Evolutionary conservation across 352 stramenopile species (phyloP).

Genomic region (Aphanomyces cochlioides): DNA sequence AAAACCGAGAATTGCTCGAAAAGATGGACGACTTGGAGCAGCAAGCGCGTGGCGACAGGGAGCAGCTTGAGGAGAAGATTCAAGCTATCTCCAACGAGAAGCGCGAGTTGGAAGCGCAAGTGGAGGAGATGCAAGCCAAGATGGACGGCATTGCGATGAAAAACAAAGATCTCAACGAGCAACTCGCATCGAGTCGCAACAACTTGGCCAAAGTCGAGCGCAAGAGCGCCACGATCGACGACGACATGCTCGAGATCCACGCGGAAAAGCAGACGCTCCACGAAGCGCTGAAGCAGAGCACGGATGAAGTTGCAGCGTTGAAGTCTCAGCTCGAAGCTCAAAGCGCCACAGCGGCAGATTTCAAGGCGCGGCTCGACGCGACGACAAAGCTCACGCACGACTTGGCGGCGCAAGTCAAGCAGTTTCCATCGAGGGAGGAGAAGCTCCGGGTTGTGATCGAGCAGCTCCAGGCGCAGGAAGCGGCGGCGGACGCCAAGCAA

Average conservation of each 20-base stretch:
- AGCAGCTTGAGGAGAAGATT: background rate
- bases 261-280: background rate
- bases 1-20: background rate
- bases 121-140: background rate
- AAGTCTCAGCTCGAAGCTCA: background rate
- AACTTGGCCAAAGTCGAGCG: background rate
- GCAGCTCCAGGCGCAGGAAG: background rate
- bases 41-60: background rate
- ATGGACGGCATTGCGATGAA: background rate
- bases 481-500: background rate
- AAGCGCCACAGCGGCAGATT: background rate
- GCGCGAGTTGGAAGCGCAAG: background rate
- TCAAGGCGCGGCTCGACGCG: background rate
- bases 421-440: background rate
- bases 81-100: background rate
- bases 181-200: background rate
- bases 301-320: background rate
- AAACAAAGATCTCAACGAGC: background rate
- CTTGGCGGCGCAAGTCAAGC: slow-evolving; percentile 12
- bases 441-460: slow-evolving; percentile 4
- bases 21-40: background rate
- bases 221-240: background rate
- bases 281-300: background rate
- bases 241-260: background rate
- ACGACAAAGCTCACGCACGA: slow-evolving; percentile 9